Percentiles rank a stretch among this genome's conserved stretches.
These are phyloP conservation scores for Arthrobotrys conoides DNA, from an alignment of 2,329 filamentous ascomycete species.

Conservation along the genomic window DNA sequence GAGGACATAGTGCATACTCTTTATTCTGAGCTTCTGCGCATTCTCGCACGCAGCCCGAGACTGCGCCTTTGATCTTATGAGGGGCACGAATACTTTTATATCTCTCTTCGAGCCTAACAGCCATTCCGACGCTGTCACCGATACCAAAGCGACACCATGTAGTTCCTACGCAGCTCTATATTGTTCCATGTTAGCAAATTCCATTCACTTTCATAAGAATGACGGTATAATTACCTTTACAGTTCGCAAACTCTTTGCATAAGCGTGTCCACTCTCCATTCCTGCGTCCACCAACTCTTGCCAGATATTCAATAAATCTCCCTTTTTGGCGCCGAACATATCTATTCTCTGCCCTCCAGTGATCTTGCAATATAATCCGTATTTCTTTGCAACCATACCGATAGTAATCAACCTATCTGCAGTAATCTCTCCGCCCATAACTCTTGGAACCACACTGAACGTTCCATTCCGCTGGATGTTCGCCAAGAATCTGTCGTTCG, in stretches of 20 bases:
- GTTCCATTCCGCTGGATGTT: constrained; percentile 95
- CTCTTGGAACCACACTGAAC: constrained; percentile 87
- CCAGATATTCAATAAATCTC: constrained; percentile 88
- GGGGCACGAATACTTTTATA: constrained; percentile 92
- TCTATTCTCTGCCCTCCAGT: constrained; percentile 93
- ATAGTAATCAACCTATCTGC: constrained; percentile 87
- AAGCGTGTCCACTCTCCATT: constrained; percentile 91
- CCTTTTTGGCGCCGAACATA: constrained; percentile 90
- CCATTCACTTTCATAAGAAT: neutral
- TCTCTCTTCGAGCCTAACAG: constrained; percentile 85
- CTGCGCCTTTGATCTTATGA: constrained; percentile 92
- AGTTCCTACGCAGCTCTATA: constrained; percentile 83
- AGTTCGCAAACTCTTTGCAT: constrained; percentile 88
- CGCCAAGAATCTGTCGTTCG: constrained; percentile 87
- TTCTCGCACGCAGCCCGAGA: constrained; percentile 91
- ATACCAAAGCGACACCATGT: constrained; percentile 93
- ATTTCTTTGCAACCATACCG: constrained; percentile 86
- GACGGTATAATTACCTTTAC: constrained; percentile 73
- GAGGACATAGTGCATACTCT: constrained; percentile 74
- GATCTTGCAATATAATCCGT: constrained; percentile 89
- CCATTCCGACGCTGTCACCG: constrained; percentile 91
- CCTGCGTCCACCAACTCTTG: constrained; percentile 82
- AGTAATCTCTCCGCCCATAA: constrained; percentile 88
- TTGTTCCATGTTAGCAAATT: neutral
- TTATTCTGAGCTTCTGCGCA: constrained; percentile 94